Base-by-base conservation (phyloP, 2,329 filamentous ascomycete species). In the Endothia cerciana region DNA sequence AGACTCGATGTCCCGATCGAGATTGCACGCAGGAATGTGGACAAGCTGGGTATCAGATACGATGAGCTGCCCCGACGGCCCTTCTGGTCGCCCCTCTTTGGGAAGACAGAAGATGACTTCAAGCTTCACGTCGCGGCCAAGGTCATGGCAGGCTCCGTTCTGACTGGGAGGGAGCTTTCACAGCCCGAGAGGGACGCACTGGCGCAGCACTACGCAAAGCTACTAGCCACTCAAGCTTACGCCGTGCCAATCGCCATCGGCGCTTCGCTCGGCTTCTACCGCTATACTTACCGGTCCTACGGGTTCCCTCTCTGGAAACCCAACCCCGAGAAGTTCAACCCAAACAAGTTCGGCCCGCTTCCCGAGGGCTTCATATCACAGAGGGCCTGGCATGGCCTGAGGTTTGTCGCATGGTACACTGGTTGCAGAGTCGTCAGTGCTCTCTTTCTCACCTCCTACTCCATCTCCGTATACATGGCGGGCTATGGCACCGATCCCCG, bases 291-390 rank as follows among this genome's bases (percentile, higher is more conserved):
- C 25, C 15, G 22, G 28, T 76, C 71, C 3, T 80, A 77, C 70
- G 75, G 73, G 6, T 82, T 83, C 69, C 79, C 80, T 19, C 74
- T 82, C 49, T 78, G 75, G 70, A 74, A 71, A 45, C 78, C 79
- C 2, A 75, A 76, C 55, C 70, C 72, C 45, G 59, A 65, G 25
- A 70, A 57, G 36, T 76, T 77, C 45, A 71, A 77, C 62, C 76
- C 77, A 10, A 38, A 62, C 38, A 61, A 65, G 15, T 79, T 79
- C 55, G 77, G 78, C 4, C 36, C 75, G n/a, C 49, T 76, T 1
- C 72, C 68, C 3, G 58, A 49, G 38, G 77, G 76, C 3, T 56
- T 13, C 0, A 47, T n/a, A 0, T 75, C 78, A 5, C 66, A 60
- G 30, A 19, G 49, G 19, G 62, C 71, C 25, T 82, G 80, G 81